These are phyloP conservation scores for Nepenthes gracilis DNA, from an alignment of 148 eudicot species.

Conservation along the genomic window DNA sequence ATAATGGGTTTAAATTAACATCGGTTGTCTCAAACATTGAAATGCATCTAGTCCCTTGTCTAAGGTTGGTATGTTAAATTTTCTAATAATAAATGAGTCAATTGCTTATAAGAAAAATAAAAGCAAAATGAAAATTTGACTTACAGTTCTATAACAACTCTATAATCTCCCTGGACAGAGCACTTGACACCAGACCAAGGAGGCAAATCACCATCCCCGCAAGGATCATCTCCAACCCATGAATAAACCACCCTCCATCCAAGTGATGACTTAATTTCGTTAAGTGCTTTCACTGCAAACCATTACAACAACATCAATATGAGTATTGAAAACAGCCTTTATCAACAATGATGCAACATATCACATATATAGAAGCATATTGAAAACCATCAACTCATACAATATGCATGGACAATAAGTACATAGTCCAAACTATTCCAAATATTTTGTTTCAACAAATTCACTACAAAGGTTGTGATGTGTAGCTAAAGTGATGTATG, in stretches of 20 bases:
- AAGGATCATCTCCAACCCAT: conserved; percentile 99
- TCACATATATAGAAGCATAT: too few relatives aligned
- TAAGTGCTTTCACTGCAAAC: conserved; percentile 69
- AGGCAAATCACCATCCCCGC: conserved; percentile 95
- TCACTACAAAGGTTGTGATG: too few relatives aligned
- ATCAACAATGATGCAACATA: not conserved
- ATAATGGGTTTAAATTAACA: too few relatives aligned
- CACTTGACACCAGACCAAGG: conserved; percentile 93
- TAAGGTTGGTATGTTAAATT: not conserved
- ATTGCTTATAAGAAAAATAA: not conserved
- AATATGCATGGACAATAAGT: too few relatives aligned
- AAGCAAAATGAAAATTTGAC: conserved; percentile 1
- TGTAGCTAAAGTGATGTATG: too few relatives aligned
- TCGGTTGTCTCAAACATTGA: too few relatives aligned
- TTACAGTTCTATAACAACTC: conserved; percentile 64
- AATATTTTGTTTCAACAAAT: too few relatives aligned
- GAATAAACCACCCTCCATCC: conserved; percentile 99
- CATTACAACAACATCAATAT: not conserved
- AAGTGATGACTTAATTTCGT: conserved; percentile 95
- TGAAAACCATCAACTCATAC: too few relatives aligned
- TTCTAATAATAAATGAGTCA: not conserved
- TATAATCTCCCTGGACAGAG: conserved; percentile 51
- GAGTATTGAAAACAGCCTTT: not conserved
- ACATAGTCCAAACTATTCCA: too few relatives aligned
- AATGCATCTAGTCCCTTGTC: too few relatives aligned